A percentile compares a stretch with the other conserved stretches of the same genome.
Evolutionary conservation across 139 green algal genomes (phyloP).

Genomic region (Chlorella sp.): DNA sequence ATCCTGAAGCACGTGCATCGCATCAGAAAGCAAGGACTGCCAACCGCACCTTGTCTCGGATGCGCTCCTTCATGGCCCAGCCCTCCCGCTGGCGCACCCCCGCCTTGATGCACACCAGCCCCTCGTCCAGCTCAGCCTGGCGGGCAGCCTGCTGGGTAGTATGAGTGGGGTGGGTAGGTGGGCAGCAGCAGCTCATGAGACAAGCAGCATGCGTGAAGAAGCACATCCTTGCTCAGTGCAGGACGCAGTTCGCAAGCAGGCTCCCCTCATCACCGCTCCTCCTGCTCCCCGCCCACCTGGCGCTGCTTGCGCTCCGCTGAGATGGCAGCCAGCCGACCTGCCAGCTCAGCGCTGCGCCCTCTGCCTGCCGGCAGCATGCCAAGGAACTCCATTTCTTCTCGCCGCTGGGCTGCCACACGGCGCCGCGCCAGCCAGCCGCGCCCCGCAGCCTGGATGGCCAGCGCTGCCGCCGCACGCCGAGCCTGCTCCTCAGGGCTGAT

Average conservation of each 20-base stretch:
- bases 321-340: background rate
- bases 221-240: no score
- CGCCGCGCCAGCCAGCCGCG: slow-evolving; percentile 75
- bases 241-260: no score
- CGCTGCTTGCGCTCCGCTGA: slow-evolving; percentile 42
- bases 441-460: slow-evolving; percentile 74
- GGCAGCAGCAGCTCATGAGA: no score
- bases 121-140: slow-evolving; percentile 73
- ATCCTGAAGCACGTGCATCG: no score
- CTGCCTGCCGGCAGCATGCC: slow-evolving; percentile 75
- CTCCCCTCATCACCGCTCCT: no score
- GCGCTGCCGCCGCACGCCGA: slow-evolving; percentile 69
- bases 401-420: slow-evolving; percentile 49
- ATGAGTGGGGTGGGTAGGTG: no score
- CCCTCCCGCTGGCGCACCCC: slow-evolving; percentile 85
- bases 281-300: no score
- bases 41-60: slow-evolving; percentile 83
- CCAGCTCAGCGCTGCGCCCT: background rate
- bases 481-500: background rate
- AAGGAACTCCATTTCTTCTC: slow-evolving; percentile 88
- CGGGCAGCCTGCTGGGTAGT: slow-evolving; percentile 67
- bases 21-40: no score
- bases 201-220: no score
- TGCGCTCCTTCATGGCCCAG: slow-evolving; percentile 87
- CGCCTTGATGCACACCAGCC: slow-evolving; percentile 73